Base-by-base conservation (phyloP, 148 eudicot genomes). In the Rhododendron henanense region DNA sequence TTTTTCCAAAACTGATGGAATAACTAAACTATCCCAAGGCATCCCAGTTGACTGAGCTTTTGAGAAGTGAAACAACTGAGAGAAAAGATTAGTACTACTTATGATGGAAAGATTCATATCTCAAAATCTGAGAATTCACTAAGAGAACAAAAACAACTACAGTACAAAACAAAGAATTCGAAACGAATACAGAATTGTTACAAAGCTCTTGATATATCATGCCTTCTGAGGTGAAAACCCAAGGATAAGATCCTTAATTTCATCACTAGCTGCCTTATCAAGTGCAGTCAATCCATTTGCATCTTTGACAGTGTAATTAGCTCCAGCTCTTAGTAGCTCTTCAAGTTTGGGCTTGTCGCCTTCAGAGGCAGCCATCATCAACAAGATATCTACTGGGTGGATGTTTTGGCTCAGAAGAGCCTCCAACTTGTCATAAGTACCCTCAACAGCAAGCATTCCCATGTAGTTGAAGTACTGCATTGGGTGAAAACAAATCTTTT, bases 391-490 rank as follows among this genome's bases (percentile, higher is more conserved):
- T 0, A 97, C 98, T 0, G 99, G 98, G 89, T 97, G 98, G 82
- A 94, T 97, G 82, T 95, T 90, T 88, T 91, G 92, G 89, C 83
- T 88, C 87, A 97, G 85, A 76, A 97, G 95, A 85, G 95, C 96
- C 83, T 97, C 94, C 99, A 95, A 91, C 88, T 95, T 97, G 84
- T 95, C 99, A 74, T 97, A 97, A 47, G 99, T 53, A 44, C 98
- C 99, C 87, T 97, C 99, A 73, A 95, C 97, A 4, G 99, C 99
- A 57, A 97, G 93, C 99, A 97, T 95, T 25, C 99, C 98, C 99
- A 95, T 95, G 91, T 97, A 97, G 87, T 97, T 97, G 90, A 94
- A 96, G 89, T 96, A 96, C 99, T 97, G 94, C 82, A 85, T 51
- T 1, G 78, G 21, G 5, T 86, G 21, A 25, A 16, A 35, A 85